Evolutionary conservation across 2,329 filamentous ascomycete species (phyloP).

Genomic region (Trichophaea hybrida): DNA sequence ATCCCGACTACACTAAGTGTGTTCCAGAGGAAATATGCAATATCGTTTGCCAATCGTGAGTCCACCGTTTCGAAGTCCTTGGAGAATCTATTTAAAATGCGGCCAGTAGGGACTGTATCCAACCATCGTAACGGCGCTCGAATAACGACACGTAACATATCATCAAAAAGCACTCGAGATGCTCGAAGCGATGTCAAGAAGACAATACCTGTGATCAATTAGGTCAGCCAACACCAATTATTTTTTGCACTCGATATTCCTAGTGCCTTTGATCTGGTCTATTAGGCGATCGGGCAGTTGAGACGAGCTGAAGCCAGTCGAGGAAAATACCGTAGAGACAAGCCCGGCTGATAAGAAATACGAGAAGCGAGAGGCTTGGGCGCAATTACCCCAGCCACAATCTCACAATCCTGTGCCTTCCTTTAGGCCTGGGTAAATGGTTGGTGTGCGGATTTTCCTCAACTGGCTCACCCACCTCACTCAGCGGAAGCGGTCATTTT

Average conservation of each 20-base stretch:
- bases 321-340: too few relatives aligned
- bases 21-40: slow-evolving; percentile 47
- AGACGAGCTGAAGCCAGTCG: too few relatives aligned
- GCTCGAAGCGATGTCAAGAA: slow-evolving; percentile 53
- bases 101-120: slow-evolving; percentile 63
- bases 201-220: slow-evolving; percentile 33
- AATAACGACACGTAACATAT: slow-evolving; percentile 51
- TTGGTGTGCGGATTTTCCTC: too few relatives aligned
- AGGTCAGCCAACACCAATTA: neutral
- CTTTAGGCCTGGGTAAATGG: too few relatives aligned
- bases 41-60: slow-evolving; percentile 47
- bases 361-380: neutral
- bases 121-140: slow-evolving; percentile 61
- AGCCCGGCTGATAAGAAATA: neutral
- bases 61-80: slow-evolving; percentile 64
- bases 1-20: slow-evolving; percentile 50
- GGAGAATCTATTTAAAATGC: slow-evolving; percentile 65
- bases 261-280: too few relatives aligned
- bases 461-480: too few relatives aligned
- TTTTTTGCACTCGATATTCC: too few relatives aligned
- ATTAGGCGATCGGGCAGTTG: too few relatives aligned
- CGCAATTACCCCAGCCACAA: too few relatives aligned
- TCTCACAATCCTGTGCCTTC: too few relatives aligned
- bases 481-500: too few relatives aligned
- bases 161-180: slow-evolving; percentile 52